Evolutionary conservation across 2,329 filamentous ascomycete genomes (phyloP).

Genomic region (Calonectria henricotiae): DNA sequence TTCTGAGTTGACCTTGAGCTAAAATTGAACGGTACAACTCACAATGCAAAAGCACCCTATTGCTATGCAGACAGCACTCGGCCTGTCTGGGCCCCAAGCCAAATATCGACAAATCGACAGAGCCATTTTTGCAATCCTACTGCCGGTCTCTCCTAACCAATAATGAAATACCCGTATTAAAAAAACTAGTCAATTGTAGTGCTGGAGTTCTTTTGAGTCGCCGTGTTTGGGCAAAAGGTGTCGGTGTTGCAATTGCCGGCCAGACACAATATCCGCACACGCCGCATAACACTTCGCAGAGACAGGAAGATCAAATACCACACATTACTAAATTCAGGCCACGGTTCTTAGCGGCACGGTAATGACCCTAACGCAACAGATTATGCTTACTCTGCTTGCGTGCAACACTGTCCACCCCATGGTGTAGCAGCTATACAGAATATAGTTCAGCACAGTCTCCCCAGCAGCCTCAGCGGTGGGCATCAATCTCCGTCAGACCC

Average conservation of each 20-base stretch:
- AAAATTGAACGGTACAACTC: background rate
- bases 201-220: background rate
- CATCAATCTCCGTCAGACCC: background rate
- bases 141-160: background rate
- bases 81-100: background rate
- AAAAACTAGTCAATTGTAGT: background rate
- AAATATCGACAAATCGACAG: background rate
- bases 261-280: background rate
- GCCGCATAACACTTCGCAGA: background rate
- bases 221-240: background rate
- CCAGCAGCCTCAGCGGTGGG: background rate
- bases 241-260: background rate
- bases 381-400: background rate
- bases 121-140: background rate
- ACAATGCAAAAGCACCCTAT: background rate
- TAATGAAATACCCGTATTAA: background rate
- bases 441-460: constrained; percentile 12
- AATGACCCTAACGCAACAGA: background rate
- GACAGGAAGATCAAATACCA: background rate
- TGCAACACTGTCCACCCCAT: constrained; percentile 7
- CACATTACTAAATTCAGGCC: background rate
- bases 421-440: background rate
- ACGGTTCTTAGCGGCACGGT: background rate
- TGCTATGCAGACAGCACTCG: background rate
- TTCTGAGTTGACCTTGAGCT: no score